Base-by-base conservation (phyloP, 352 stramenopile species). In the Phytophthora citricola region DNA sequence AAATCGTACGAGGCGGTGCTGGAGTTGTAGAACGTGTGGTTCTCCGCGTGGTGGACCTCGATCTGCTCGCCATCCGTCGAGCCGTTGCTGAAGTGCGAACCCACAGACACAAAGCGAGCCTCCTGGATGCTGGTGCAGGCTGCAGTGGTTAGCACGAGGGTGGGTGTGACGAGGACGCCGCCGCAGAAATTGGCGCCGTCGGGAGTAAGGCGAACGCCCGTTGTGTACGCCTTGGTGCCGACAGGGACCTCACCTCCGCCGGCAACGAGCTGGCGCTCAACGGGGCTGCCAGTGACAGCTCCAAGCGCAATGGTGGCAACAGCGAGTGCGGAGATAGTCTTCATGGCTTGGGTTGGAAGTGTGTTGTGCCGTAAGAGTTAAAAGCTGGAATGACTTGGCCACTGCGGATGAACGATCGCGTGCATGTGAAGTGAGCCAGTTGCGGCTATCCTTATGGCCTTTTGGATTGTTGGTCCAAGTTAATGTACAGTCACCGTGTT, bases 401-500 rank as follows among this genome's bases (percentile, higher is more conserved):
- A n/a, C 27, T 38, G 8, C 26, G 17, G n/a, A 15, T 41, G 27
- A 53, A 24, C 46, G 27, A 40, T 40, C 46, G 46, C n/a, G n/a
- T 36, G 46, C 9, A 53, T 27, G 46, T 53, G 46, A 41, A 53
- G 46, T 52, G 45, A 52, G 26, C 29, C 46, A 27, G 46, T 53
- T 53, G 17, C 32, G 46, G 27, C 29, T 53, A 9, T 53, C 32
- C 46, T 20, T 27, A 9, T 9, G 38, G 14, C 14, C 27, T 41
- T 20, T 53, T 53, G 46, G 8, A 17, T 52, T 3, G 46, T 27
- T 53, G 15, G 7, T 41, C 27, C 2, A 41, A 32, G 14, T 53
- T 53, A 41, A 2, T 14, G n/a, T 27, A 22, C 3, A 46, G 40
- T 27, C 40, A 46, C n/a, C 38, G 9, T 43, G 12, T 43, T 43